Base-by-base conservation (phyloP, 139 green algal species). In the Coelastrella sp. region DNA sequence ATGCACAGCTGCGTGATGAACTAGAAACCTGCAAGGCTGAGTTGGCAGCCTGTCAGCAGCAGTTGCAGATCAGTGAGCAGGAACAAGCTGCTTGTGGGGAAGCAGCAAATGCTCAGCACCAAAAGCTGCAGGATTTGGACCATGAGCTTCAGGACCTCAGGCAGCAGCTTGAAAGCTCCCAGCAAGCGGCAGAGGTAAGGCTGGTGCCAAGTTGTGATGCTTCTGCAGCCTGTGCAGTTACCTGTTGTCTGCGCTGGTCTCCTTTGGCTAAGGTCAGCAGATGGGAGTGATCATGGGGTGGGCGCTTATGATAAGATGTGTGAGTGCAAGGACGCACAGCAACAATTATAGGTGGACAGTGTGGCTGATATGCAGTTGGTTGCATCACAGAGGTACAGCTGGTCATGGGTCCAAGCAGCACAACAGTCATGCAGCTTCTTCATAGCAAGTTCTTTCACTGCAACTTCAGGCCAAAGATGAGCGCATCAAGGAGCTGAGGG, bases 401-500 rank as follows among this genome's bases (percentile, higher is more conserved):
- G 11, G 45, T 13, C 45, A 57, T 57, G 11, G 45, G 11, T 3
- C 45, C 0, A 2, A 0, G 11, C 11, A 57, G 11, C 25, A 41
- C 41, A 67, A 0, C 21, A 32, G 27, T 66, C n/a, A n/a, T 80
- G 45, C 21, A 30, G 30, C 30, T 50, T 34, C 48, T 40, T 41
- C 25, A 60, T 35, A 25, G 43, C 60, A 75, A 9, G 17, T 68
- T 35, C 60, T n/a, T 40, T 41, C 25, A 60, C 37, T 40, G 43
- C 60, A 75, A 9, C 35, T 68, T 35, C 60, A 84, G 77, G 63
- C 63, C 51, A 91, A 91, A 59, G 88, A 89, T 17, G 79, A 89
- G 11, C 84, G 88, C 21, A 86, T 91, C 57, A 72, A 66, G 23
- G 88, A 91, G 88, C 80, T 91, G 35, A 86, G 88, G 5, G 34